A percentile compares a stretch with the other conserved stretches of the same genome.
phyloP scores from a whole-genome alignment of 306 rosid genomes.

The Quercus bicolor region DNA sequence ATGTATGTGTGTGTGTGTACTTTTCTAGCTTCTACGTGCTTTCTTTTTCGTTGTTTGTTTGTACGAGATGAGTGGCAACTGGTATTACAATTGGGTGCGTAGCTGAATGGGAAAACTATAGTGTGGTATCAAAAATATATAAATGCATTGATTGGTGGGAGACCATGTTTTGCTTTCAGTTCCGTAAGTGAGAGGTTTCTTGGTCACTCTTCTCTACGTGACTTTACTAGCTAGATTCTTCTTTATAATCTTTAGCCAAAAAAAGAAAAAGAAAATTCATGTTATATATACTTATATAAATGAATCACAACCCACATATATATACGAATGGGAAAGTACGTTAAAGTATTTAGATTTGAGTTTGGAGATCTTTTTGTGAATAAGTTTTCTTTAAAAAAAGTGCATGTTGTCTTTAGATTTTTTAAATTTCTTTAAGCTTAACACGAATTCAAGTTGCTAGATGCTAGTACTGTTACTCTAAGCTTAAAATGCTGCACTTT shows the following conservation, averaged over 20 bases:
- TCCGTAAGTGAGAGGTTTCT: conserved; percentile 10
- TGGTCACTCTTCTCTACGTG: conserved; percentile 22
- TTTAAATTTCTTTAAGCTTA: no score
- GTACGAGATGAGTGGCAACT: not conserved
- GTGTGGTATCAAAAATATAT: not conserved
- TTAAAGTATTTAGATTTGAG: no score
- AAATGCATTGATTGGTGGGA: conserved; percentile 8
- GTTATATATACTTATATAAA: not conserved
- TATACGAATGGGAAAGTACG: not conserved
- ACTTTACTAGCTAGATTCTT: no score
- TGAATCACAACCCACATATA: not conserved
- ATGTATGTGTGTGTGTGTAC: no score
- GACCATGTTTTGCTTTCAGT: not conserved
- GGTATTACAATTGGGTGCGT: conserved; percentile 3
- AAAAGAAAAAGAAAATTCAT: no score
- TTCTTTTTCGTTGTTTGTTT: not conserved
- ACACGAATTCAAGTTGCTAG: no score
- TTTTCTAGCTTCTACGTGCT: conserved; percentile 8
- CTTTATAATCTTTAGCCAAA: not conserved
- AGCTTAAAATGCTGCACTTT: no score
- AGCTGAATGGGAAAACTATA: not conserved
- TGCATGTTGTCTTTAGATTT: no score
- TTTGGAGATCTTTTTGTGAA: no score
- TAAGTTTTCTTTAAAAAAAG: no score
- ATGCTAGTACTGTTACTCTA: no score